Evolutionary conservation across 805 yeast genomes (phyloP).

Genomic region (Ogataea henricii): DNA sequence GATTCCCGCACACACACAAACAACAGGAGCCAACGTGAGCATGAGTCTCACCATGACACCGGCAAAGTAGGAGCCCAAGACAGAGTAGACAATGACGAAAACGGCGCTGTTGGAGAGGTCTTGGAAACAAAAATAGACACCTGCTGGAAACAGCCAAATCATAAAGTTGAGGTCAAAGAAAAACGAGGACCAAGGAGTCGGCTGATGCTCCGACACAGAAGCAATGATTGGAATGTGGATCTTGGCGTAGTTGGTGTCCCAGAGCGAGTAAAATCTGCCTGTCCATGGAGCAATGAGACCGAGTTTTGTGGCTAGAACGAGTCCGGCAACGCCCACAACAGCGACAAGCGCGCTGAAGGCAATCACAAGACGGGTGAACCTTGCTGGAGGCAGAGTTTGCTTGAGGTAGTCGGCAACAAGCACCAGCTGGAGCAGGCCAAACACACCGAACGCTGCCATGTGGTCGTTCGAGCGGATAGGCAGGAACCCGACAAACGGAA

Average conservation of each 20-base stretch:
- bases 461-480: constrained; percentile 98
- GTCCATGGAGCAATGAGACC: constrained; percentile 99
- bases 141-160: constrained; percentile 98
- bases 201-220: constrained; percentile 98
- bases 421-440: constrained; percentile 90
- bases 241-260: constrained; percentile 98
- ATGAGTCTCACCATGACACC: constrained; percentile 99
- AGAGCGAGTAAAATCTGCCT: constrained; percentile 95
- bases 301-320: constrained; percentile 78
- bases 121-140: constrained; percentile 86
- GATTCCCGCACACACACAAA: constrained; percentile 90
- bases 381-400: constrained; percentile 66
- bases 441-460: constrained; percentile 97
- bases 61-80: constrained; percentile 94
- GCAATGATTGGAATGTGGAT: constrained; percentile 98
- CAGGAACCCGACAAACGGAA: constrained; percentile 96
- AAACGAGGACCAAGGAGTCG: constrained; percentile 99
- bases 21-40: constrained; percentile 94
- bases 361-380: constrained; percentile 69
- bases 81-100: constrained; percentile 86
- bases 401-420: constrained; percentile 83
- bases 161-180: constrained; percentile 91
- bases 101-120: constrained; percentile 91
- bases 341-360: constrained; percentile 60
- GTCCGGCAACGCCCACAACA: constrained; percentile 64